These are phyloP conservation scores for Pyrenopolyporus hunteri DNA, from an alignment of 495 filamentous ascomycete species.

Conservation along the genomic window DNA sequence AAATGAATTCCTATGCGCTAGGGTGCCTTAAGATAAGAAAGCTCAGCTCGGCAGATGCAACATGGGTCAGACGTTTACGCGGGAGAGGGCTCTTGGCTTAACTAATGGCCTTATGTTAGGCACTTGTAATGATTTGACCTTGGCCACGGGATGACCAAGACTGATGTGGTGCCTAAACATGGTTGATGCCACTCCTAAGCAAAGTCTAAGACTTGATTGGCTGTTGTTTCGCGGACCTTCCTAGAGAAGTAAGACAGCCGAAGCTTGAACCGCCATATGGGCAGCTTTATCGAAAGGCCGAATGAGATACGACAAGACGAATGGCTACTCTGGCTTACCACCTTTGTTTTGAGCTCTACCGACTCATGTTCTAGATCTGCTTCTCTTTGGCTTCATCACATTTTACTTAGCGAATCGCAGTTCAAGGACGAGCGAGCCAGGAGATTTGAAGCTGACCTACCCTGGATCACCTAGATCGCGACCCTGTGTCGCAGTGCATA, in stretches of 20 bases:
- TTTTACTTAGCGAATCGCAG: neutral
- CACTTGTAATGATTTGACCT: conserved; percentile 1
- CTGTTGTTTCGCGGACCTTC: conserved; percentile 33
- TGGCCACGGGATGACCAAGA: conserved; percentile 3
- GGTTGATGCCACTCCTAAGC: conserved; percentile 13
- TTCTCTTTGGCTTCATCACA: conserved; percentile 8
- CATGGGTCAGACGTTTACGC: neutral
- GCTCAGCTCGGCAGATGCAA: conserved; percentile 29
- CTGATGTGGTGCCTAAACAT: conserved; percentile 15
- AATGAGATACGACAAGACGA: conserved; percentile 22
- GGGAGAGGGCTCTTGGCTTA: neutral
- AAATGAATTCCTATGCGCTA: conserved; percentile 5
- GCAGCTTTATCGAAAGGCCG: conserved; percentile 1
- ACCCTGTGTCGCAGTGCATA: conserved; percentile 12
- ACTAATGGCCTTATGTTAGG: neutral
- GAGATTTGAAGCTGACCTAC: neutral
- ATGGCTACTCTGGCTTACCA: conserved; percentile 9
- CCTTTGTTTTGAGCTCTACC: neutral
- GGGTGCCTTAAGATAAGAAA: conserved; percentile 23
- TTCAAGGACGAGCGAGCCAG: neutral
- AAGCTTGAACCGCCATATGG: conserved; percentile 18
- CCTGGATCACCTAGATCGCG: neutral
- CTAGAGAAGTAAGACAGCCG: conserved; percentile 40
- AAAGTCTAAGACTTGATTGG: conserved; percentile 9
- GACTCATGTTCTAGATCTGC: neutral